Evolutionary conservation across 2,329 filamentous ascomycete species (phyloP).

Genomic region (Nannizziopsis barbatae): DNA sequence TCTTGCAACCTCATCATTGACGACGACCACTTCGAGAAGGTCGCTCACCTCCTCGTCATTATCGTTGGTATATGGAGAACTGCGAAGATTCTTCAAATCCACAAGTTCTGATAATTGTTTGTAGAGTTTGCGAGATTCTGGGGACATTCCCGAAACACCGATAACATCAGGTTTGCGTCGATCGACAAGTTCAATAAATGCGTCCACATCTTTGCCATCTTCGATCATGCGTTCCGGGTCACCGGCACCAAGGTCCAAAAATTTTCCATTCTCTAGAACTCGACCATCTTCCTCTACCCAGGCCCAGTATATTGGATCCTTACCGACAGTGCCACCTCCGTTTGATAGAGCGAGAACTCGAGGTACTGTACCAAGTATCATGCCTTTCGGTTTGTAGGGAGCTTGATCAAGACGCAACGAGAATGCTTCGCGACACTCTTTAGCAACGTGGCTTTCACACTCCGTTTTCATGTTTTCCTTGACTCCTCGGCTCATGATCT

Average conservation of each 20-base stretch:
- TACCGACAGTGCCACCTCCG: slow-evolving; percentile 62
- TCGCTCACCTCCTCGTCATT: slow-evolving; percentile 64
- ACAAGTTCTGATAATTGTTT: slow-evolving; percentile 71
- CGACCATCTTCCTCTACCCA: slow-evolving; percentile 89
- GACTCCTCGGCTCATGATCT: slow-evolving; percentile 75
- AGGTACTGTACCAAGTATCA: slow-evolving; percentile 76
- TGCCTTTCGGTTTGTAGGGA: slow-evolving; percentile 87
- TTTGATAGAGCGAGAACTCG: slow-evolving; percentile 80
- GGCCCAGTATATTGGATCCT: slow-evolving; percentile 76
- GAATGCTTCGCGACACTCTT: slow-evolving; percentile 77
- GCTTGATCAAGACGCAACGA: slow-evolving; percentile 86
- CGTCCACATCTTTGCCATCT: slow-evolving; percentile 53
- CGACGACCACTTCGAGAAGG: slow-evolving; percentile 73
- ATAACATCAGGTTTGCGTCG: slow-evolving; percentile 80
- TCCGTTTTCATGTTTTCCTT: slow-evolving; percentile 90
- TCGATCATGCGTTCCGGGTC: slow-evolving; percentile 56
- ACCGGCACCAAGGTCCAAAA: slow-evolving; percentile 60
- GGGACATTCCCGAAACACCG: slow-evolving; percentile 75
- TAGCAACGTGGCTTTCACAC: slow-evolving; percentile 87
- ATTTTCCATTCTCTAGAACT: slow-evolving; percentile 78
- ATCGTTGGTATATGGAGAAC: slow-evolving; percentile 77
- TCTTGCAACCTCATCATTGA: slow-evolving; percentile 95
- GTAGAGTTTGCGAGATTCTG: slow-evolving; percentile 73
- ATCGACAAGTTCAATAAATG: slow-evolving; percentile 67
- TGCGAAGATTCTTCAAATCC: slow-evolving; percentile 62